Evolutionary conservation across 2,329 filamentous ascomycete genomes (phyloP).

Genomic region (Balansia obtecta): DNA sequence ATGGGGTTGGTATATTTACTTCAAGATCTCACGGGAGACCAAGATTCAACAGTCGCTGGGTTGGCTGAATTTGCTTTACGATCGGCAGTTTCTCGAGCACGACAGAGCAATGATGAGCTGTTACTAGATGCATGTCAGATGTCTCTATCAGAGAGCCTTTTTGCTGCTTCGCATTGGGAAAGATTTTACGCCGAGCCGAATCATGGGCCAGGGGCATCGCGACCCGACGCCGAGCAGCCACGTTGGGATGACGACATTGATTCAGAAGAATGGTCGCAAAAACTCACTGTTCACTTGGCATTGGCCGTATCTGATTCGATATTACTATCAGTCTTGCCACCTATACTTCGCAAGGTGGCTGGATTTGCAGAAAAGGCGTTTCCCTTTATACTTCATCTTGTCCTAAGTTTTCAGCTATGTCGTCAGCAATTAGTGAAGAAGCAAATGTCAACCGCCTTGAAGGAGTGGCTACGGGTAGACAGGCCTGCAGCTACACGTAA

Average conservation of each 20-base stretch:
- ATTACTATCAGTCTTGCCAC: constrained; percentile 55
- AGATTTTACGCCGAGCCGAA: constrained; percentile 43
- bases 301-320: constrained; percentile 48
- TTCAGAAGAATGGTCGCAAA: constrained; percentile 44
- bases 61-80: constrained; percentile 49
- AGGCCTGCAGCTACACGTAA: constrained; percentile 40
- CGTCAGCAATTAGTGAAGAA: constrained; percentile 46
- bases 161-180: constrained; percentile 43
- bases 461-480: constrained; percentile 43
- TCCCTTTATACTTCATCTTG: constrained; percentile 75
- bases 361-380: constrained; percentile 64
- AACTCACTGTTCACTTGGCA: constrained; percentile 49
- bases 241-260: constrained; percentile 28
- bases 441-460: constrained; percentile 52
- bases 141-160: constrained; percentile 38
- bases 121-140: constrained; percentile 38
- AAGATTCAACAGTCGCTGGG: constrained; percentile 42
- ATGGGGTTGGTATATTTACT: constrained; percentile 49
- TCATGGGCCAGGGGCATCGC: constrained; percentile 21
- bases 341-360: constrained; percentile 51
- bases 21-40: constrained; percentile 46
- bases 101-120: constrained; percentile 31
- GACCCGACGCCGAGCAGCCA: constrained; percentile 9
- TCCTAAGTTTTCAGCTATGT: constrained; percentile 57
- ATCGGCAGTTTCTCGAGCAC: constrained; percentile 41